Percentiles rank a stretch among this genome's conserved stretches.
These are phyloP conservation scores for Agarophyton chilense DNA, from an alignment of 23 red algal genomes.

Conservation along the genomic window DNA sequence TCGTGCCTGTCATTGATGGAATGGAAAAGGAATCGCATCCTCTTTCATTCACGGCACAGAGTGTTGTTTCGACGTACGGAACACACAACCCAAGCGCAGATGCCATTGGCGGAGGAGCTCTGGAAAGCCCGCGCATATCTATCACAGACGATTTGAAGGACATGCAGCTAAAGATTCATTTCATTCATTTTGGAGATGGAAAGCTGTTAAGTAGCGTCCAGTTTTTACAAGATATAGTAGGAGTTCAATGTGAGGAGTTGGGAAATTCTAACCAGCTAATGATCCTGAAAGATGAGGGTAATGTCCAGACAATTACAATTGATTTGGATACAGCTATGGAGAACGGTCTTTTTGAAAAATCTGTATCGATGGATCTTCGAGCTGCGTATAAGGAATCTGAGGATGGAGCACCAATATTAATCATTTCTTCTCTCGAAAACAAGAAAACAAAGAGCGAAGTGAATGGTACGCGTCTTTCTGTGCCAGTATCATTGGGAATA, in stretches of 20 bases:
- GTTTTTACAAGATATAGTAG: not conserved
- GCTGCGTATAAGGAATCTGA: not conserved
- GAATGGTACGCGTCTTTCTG: not conserved
- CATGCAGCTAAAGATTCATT: not conserved
- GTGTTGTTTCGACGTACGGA: not conserved
- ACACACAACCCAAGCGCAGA: not conserved
- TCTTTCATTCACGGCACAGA: not conserved
- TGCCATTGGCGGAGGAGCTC: not conserved
- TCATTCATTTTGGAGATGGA: not conserved
- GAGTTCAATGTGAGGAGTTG: not conserved
- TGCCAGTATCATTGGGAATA: not conserved
- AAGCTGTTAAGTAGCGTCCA: not conserved
- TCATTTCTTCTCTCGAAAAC: not conserved
- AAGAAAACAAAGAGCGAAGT: not conserved
- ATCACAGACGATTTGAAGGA: not conserved
- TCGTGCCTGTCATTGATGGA: not conserved
- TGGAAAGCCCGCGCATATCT: not conserved
- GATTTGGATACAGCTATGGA: not conserved
- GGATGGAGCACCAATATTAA: not conserved
- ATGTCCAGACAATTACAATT: not conserved
- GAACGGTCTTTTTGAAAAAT: not conserved
- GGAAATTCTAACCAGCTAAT: conserved; percentile 10
- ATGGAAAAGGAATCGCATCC: not conserved
- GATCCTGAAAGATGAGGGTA: not conserved
- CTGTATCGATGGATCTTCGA: not conserved